Evolutionary conservation across 805 yeast species (phyloP), one percentile per base, ranked within the genome.

Genomic region (Saturnispora gosingensis): DNA sequence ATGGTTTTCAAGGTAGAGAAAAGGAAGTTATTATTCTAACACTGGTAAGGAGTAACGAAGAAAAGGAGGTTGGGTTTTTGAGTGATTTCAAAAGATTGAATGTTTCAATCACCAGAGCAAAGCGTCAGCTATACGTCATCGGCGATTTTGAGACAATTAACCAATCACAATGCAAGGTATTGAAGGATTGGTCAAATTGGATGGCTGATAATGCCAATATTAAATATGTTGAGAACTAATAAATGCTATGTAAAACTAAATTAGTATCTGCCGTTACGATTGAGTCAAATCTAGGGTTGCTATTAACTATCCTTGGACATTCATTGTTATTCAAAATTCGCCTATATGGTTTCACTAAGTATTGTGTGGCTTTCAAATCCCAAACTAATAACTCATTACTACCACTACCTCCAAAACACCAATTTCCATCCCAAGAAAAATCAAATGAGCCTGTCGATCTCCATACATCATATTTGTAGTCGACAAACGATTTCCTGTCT

Each of bases 1-100:
- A 91, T 68, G 97, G 97, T 1, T 93, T 91, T 61, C 99, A 91
- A 70, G 99, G 99, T 1, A 72, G 97, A 55, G 99, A 91, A 62
- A 93, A 91, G 65, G 95, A 90, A 59, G 83, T 82, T 0, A 88
- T 91, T 6, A 74, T 91, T 1, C 68, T 93, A 11, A 76, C 93
- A 2, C 66, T 91, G 50, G 97, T 91, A 2, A 73, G 99, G 56
- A 83, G 93, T 39, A 91, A 91, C 64, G 51, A 48, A 20, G 82
- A 77, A 20, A 59, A 68, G 2, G 86, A 83, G 49, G 83, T 90
- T 45, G 98, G 98, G 9, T 93, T 91, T 61, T 69, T 93, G 50
- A 73, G 75, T 24, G 97, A 91, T 58, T 75, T 77, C 50, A 71
- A 93, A 61, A 76, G 99, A 58, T 71, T 90, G 45, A 91, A 91